Conservation (phyloP, 352 stramenopile genomes). For the Poterioochromonas sp. region DNA sequence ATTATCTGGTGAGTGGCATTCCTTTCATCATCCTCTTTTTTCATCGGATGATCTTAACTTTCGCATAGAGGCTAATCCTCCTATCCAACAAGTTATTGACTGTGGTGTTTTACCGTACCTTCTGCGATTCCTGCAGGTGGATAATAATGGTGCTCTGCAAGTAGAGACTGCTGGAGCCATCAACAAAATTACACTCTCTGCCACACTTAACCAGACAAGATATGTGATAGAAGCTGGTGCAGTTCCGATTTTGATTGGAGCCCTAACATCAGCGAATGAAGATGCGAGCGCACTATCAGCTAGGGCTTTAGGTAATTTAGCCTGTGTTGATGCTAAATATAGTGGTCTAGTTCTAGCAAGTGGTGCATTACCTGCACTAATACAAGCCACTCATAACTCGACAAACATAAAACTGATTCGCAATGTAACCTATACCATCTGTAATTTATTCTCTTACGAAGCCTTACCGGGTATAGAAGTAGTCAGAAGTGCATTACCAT, state of each 20-base stretch:
- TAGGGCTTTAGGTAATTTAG: constrained; percentile 98
- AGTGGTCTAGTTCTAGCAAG: constrained; percentile 88
- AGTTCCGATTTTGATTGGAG: constrained; percentile 90
- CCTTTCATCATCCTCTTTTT: too few relatives aligned
- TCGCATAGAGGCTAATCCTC: too few relatives aligned
- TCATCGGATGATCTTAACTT: too few relatives aligned
- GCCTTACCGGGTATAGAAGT: constrained; percentile 83
- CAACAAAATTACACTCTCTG: constrained; percentile 98
- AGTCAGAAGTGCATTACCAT: constrained; percentile 83
- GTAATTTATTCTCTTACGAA: constrained; percentile 93
- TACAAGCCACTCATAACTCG: constrained; percentile 4
- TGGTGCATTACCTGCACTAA: background rate
- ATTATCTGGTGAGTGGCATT: too few relatives aligned
- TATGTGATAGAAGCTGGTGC: constrained; percentile 92
- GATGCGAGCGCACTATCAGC: constrained; percentile 89
- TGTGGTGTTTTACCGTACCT: too few relatives aligned
- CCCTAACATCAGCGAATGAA: constrained; percentile 88
- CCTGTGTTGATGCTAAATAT: constrained; percentile 90
- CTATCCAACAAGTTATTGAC: too few relatives aligned
- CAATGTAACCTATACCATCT: constrained; percentile 97
- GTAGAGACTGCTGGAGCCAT: constrained; percentile 98
- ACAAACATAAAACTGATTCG: constrained; percentile 87
- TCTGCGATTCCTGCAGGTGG: too few relatives aligned
- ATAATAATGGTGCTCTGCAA: too few relatives aligned
- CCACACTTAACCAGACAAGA: constrained; percentile 90